A percentile compares a stretch with the other conserved stretches of the same genome.
phyloP scores from a whole-genome alignment of 2,329 filamentous ascomycete genomes.

The Fusarium camptoceras region DNA sequence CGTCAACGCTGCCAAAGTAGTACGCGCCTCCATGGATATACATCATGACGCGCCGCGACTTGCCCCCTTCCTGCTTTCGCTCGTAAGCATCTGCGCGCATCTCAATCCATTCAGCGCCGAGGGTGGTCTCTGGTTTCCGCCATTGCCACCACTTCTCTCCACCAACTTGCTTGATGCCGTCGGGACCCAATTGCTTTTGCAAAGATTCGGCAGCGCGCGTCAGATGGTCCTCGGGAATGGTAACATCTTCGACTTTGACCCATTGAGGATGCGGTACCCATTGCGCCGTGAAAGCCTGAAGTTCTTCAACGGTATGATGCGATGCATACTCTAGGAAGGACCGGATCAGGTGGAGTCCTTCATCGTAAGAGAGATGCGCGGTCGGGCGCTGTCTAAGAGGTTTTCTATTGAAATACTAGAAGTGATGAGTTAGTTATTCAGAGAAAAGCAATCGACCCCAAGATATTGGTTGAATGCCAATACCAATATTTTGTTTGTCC shows the following conservation, averaged over 20 bases:
- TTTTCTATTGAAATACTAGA: constrained; percentile 84
- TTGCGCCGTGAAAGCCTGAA: constrained; percentile 91
- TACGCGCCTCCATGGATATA: constrained; percentile 96
- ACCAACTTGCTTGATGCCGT: constrained; percentile 80
- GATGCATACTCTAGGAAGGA: constrained; percentile 88
- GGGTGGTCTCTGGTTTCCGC: constrained; percentile 72
- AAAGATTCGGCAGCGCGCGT: constrained; percentile 74
- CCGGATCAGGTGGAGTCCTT: constrained; percentile 88
- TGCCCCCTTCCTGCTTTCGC: constrained; percentile 70
- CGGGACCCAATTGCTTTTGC: constrained; percentile 78
- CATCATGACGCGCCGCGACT: constrained; percentile 82
- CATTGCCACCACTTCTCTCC: constrained; percentile 92
- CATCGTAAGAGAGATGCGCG: constrained; percentile 92
- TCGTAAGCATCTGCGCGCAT: constrained; percentile 82
- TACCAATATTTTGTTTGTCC: neutral
- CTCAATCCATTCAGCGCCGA: constrained; percentile 95
- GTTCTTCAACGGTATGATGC: constrained; percentile 89
- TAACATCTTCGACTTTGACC: constrained; percentile 80
- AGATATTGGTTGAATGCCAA: neutral
- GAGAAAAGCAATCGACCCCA: constrained; percentile 2
- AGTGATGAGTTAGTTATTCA: constrained; percentile 14
- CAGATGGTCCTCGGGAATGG: constrained; percentile 73
- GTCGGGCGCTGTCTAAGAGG: constrained; percentile 82
- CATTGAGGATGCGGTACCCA: constrained; percentile 91
- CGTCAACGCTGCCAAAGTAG: constrained; percentile 94